These are phyloP conservation scores for Brettanomyces bruxellensis DNA, from an alignment of 805 yeast species.

Conservation along the genomic window DNA sequence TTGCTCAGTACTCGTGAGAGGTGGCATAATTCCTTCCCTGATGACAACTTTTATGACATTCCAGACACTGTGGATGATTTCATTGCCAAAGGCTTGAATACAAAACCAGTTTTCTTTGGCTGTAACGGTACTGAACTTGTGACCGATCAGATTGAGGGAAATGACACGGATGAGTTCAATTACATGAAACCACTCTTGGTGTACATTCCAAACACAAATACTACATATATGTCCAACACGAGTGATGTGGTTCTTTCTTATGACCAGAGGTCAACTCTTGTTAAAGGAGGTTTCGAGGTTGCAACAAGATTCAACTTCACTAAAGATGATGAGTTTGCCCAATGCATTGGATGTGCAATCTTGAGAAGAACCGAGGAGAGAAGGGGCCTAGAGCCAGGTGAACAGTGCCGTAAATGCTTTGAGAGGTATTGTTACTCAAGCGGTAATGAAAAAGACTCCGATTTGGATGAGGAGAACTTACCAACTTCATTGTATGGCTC, in stretches of 20 bases:
- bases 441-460: constrained; percentile 2
- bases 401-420: constrained; percentile 27
- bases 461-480: constrained; percentile 1
- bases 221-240: constrained; percentile 51
- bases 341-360: constrained; percentile 77
- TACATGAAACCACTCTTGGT: constrained; percentile 59
- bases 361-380: constrained; percentile 63
- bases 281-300: constrained; percentile 63
- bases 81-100: constrained; percentile 44
- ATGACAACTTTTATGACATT: constrained; percentile 60
- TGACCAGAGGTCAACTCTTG: constrained; percentile 46
- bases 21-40: constrained; percentile 36
- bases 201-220: constrained; percentile 62
- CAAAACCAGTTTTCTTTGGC: constrained; percentile 71
- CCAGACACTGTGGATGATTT: constrained; percentile 54
- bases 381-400: constrained; percentile 44
- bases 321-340: constrained; percentile 53
- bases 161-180: constrained; percentile 17
- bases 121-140: constrained; percentile 55
- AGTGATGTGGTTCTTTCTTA: constrained; percentile 52
- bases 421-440: constrained; percentile 49
- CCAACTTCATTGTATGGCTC: background rate
- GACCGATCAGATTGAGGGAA: constrained; percentile 19
- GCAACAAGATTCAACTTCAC: constrained; percentile 35
- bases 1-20: constrained; percentile 44